Conservation (phyloP, 495 filamentous ascomycete genomes). For the Daldinia loculata region DNA sequence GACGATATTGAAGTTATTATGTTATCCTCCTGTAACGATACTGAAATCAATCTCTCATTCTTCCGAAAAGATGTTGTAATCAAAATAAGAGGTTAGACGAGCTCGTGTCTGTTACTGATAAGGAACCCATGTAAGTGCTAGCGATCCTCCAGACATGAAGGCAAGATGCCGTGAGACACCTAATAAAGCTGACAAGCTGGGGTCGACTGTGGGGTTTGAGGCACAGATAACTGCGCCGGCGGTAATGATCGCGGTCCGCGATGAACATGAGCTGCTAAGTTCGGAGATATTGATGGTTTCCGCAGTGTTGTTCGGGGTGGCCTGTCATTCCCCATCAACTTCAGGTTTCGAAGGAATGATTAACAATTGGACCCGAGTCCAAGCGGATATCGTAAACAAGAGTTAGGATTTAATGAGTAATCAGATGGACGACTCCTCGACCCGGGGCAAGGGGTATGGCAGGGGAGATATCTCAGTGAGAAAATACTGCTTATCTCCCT, state of each 20-base stretch:
- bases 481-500: conserved; percentile 5
- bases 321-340: neutral
- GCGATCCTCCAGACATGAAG: conserved; percentile 29
- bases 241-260: neutral
- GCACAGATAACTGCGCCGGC: neutral
- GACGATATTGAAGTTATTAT: neutral
- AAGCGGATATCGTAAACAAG: neutral
- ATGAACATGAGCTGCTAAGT: neutral
- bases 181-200: neutral
- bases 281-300: neutral
- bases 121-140: conserved; percentile 13
- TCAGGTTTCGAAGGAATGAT: neutral
- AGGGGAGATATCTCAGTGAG: neutral
- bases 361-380: neutral
- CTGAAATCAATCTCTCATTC: conserved; percentile 20
- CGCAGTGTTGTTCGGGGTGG: no score
- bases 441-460: neutral
- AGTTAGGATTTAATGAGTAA: neutral
- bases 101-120: conserved; percentile 32
- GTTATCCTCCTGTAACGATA: conserved; percentile 25
- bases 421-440: neutral
- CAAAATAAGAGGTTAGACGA: conserved; percentile 14
- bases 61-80: neutral
- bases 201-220: neutral
- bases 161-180: neutral